A percentile compares a stretch with the other conserved stretches of the same genome.
These are phyloP conservation scores for Macrophomina tecta DNA, from an alignment of 2,329 filamentous ascomycete species.

Conservation along the genomic window DNA sequence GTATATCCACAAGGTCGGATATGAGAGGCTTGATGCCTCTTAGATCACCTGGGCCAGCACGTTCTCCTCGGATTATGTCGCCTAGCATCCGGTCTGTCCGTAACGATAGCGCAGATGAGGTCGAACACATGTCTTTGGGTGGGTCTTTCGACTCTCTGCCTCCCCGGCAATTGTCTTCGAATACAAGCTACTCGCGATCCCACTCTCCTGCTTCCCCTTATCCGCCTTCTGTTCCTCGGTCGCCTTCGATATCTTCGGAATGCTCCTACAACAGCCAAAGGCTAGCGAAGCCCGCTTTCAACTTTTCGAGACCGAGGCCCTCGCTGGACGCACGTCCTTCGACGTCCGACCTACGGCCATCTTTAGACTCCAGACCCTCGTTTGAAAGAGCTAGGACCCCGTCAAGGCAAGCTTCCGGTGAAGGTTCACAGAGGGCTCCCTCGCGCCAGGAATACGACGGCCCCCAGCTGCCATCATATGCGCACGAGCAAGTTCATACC, in stretches of 20 bases:
- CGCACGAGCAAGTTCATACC: slow-evolving; percentile 70
- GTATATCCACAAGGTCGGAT: slow-evolving; percentile 28
- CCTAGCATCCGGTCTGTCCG: slow-evolving; percentile 55
- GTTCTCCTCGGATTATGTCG: slow-evolving; percentile 41
- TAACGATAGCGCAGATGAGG: slow-evolving; percentile 67
- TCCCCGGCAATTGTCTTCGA: slow-evolving; percentile 77
- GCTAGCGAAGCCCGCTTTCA: slow-evolving; percentile 78
- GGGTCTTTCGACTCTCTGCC: slow-evolving; percentile 68
- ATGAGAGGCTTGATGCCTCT: slow-evolving; percentile 38
- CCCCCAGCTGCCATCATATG: slow-evolving; percentile 63
- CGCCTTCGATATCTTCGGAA: slow-evolving; percentile 85
- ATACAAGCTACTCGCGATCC: slow-evolving; percentile 66
- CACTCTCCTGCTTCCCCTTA: slow-evolving; percentile 70
- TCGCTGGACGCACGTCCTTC: slow-evolving; percentile 33
- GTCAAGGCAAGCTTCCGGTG: slow-evolving; percentile 44
- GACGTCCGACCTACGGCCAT: slow-evolving; percentile 47
- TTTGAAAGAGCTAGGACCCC: slow-evolving; percentile 38
- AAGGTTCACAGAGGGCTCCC: slow-evolving; percentile 46
- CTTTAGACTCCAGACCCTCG: slow-evolving; percentile 44
- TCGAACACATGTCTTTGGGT: slow-evolving; percentile 68
- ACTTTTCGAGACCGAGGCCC: slow-evolving; percentile 89
- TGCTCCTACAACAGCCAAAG: slow-evolving; percentile 66
- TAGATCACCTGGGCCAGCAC: slow-evolving; percentile 46
- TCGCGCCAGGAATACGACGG: slow-evolving; percentile 49
- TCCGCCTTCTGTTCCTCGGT: slow-evolving; percentile 67